phyloP scores from a whole-genome alignment of 2,329 filamentous ascomycete species.

The Aureobasidium namibiae region DNA sequence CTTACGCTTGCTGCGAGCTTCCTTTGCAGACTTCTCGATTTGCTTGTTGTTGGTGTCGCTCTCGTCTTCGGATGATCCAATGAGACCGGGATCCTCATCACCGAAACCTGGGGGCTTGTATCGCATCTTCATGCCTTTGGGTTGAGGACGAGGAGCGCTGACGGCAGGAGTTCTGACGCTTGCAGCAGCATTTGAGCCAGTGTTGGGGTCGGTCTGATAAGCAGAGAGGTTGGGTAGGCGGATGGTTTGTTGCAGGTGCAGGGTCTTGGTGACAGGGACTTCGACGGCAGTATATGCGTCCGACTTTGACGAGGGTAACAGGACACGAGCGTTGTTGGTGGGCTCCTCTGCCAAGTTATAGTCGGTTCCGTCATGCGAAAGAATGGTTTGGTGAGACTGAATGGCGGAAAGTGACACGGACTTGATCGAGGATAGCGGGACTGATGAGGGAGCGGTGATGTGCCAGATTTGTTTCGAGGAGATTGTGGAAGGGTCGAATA shows the following conservation, averaged over 20 bases:
- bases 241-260: conserved; percentile 58
- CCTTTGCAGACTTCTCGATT: conserved; percentile 16
- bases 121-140: conserved; percentile 57
- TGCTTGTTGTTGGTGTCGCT: conserved; percentile 23
- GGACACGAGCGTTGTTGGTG: conserved; percentile 14
- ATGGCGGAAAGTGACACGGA: conserved; percentile 55
- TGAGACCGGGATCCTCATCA: conserved; percentile 32
- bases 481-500: conserved; percentile 50
- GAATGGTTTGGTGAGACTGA: conserved; percentile 43
- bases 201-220: conserved; percentile 33
- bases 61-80: conserved; percentile 36
- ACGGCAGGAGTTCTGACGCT: conserved; percentile 40
- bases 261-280: conserved; percentile 47
- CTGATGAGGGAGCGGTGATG: conserved; percentile 62
- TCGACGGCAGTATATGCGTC: conserved; percentile 28
- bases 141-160: conserved; percentile 54
- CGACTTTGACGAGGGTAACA: conserved; percentile 19
- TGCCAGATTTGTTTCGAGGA: conserved; percentile 73
- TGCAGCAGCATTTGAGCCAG: conserved; percentile 32
- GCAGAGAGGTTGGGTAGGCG: conserved; percentile 39
- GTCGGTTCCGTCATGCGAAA: conserved; percentile 56
- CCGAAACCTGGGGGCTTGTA: conserved; percentile 59
- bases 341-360: conserved; percentile 36
- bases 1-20: conserved; percentile 30
- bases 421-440: conserved; percentile 60